A percentile compares a stretch with the other conserved stretches of the same genome.
Conservation (phyloP, 495 filamentous ascomycete species). For the Talaromyces nanjingensis region DNA sequence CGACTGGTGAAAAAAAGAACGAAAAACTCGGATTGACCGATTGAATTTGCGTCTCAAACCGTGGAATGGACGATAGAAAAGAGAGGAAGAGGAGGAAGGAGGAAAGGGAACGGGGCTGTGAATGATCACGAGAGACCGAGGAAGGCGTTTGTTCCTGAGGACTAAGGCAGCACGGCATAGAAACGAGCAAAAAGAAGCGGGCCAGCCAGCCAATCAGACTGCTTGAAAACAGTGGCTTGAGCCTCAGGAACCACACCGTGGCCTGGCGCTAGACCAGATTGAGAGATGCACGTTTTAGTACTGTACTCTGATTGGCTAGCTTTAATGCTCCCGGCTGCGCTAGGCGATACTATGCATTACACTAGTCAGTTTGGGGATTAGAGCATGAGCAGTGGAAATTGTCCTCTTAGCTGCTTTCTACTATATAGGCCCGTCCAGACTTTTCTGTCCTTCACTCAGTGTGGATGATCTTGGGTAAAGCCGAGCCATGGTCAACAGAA, state of each 20-base stretch:
- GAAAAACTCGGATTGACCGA: neutral
- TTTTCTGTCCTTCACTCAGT: too few species aligned
- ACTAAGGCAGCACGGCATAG: neutral
- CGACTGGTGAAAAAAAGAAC: neutral
- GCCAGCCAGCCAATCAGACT: neutral
- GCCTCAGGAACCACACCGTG: neutral
- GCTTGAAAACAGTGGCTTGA: neutral
- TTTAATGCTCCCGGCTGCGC: neutral
- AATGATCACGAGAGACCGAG: neutral
- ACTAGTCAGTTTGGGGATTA: too few species aligned
- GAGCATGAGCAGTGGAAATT: neutral
- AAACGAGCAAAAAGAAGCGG: neutral
- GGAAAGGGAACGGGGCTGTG: neutral
- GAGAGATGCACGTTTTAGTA: neutral
- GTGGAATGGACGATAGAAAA: conserved; percentile 2
- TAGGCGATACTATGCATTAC: neutral
- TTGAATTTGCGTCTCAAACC: neutral
- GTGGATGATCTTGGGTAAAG: too few species aligned
- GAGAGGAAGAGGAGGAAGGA: neutral
- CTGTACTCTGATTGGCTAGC: neutral
- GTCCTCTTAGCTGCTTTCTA: neutral
- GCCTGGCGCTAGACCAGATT: neutral
- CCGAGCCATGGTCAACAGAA: too few species aligned
- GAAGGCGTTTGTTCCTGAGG: neutral
- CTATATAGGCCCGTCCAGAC: too few species aligned